Conservation (phyloP, 805 yeast genomes). For the Candida lessepsii region DNA sequence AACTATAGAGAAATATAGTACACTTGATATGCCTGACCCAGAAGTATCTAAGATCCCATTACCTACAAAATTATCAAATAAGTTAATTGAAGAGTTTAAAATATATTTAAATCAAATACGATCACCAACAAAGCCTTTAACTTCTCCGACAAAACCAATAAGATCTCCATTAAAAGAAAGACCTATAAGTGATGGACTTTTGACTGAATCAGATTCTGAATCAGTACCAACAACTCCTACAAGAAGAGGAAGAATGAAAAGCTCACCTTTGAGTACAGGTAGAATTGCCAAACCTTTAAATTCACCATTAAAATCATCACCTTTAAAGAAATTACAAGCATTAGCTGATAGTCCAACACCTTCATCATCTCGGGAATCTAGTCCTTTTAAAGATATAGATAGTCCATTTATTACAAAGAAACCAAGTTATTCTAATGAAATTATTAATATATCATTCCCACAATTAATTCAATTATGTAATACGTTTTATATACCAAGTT, state of each 20-base stretch:
- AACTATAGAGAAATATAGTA: conserved; percentile 51
- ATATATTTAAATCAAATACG: conserved; percentile 31
- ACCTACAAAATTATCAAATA: conserved; percentile 44
- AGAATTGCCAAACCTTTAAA: conserved; percentile 13
- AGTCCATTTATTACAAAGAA: conserved; percentile 4
- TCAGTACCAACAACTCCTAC: conserved; percentile 16
- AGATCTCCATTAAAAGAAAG: conserved; percentile 30
- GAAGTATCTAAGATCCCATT: conserved; percentile 54
- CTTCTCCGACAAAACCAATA: conserved; percentile 32
- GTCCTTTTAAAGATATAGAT: conserved; percentile 3
- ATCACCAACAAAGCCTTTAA: conserved; percentile 9
- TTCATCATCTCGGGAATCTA: conserved; percentile 5
- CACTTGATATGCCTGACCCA: conserved; percentile 39
- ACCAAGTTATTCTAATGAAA: background rate
- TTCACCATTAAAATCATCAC: conserved; percentile 37
- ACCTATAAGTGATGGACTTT: conserved; percentile 2
- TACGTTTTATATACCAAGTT: conserved; percentile 59
- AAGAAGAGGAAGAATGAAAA: conserved; percentile 6
- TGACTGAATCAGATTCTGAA: background rate
- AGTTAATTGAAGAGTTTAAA: conserved; percentile 47
- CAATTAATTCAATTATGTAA: conserved; percentile 53
- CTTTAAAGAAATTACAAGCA: conserved; percentile 34
- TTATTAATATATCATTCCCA: conserved; percentile 18
- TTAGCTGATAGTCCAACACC: conserved; percentile 17
- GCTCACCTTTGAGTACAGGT: conserved; percentile 18